Percentiles rank a stretch among this genome's conserved stretches.
phyloP scores from a whole-genome alignment of 2,329 filamentous ascomycete genomes.

The Sarocladium strictum region DNA sequence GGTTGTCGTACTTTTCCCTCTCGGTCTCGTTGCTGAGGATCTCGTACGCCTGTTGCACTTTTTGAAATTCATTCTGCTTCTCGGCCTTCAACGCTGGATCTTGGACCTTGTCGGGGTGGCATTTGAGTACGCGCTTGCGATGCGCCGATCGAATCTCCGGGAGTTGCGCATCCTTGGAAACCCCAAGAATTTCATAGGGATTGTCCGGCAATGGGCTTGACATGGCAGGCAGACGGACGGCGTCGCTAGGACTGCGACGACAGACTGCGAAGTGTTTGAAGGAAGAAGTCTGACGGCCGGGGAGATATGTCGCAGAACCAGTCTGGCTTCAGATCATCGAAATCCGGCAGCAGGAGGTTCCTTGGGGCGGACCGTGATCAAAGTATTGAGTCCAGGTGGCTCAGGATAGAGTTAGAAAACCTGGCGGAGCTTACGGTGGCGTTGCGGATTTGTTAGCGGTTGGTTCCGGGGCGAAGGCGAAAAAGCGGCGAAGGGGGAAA shows the following conservation, averaged over 20 bases:
- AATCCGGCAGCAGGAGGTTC: background rate
- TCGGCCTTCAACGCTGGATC: constrained; percentile 68
- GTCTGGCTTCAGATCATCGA: constrained; percentile 6
- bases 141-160: constrained; percentile 72
- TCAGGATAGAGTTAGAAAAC: constrained; percentile 6
- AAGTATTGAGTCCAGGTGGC: background rate
- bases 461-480: constrained; percentile 5
- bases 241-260: background rate
- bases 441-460: constrained; percentile 4
- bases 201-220: constrained; percentile 53
- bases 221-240: constrained; percentile 24
- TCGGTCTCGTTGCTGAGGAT: constrained; percentile 72
- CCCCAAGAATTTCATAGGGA: constrained; percentile 72
- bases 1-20: constrained; percentile 64
- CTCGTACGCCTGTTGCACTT: constrained; percentile 90
- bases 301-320: background rate
- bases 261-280: background rate
- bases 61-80: constrained; percentile 85
- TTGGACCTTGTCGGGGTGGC: constrained; percentile 87
- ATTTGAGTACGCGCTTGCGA: constrained; percentile 80
- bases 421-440: constrained; percentile 2
- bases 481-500: background rate
- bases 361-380: background rate
- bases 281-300: background rate
- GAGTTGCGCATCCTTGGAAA: constrained; percentile 64